A percentile compares a stretch with the other conserved stretches of the same genome.
Evolutionary conservation across 345 rosid genomes (phyloP).

Genomic region (Passiflora organensis): DNA sequence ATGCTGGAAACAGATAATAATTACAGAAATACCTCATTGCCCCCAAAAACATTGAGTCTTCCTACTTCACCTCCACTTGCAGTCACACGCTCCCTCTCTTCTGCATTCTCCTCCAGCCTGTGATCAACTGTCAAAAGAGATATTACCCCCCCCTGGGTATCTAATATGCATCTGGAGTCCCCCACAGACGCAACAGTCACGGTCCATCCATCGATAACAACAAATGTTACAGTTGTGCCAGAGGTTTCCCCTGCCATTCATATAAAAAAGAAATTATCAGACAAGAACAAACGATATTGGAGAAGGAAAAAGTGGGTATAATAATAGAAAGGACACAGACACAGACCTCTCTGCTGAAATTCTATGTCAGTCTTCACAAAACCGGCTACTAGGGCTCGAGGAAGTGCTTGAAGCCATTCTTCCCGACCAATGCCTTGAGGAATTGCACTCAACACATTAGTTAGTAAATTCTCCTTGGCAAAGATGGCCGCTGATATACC

Average conservation of each 20-base stretch:
- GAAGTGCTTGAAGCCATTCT: constrained; percentile 99
- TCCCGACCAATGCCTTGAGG: constrained; percentile 67
- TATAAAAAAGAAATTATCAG: not conserved
- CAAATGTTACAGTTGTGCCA: constrained; percentile 97
- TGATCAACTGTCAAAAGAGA: constrained; percentile 97
- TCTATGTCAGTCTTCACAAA: constrained; percentile 99
- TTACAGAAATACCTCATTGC: constrained; percentile 63
- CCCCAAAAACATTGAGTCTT: constrained; percentile 91
- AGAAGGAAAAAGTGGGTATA: not conserved
- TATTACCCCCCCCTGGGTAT: constrained; percentile 89
- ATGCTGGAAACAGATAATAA: constrained; percentile 6
- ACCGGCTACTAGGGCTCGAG: constrained; percentile 93
- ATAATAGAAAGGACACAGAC: constrained; percentile 6
- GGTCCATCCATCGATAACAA: constrained; percentile 95
- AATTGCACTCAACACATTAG: constrained; percentile 87
- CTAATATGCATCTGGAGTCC: constrained; percentile 97
- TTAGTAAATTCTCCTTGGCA: constrained; percentile 73
- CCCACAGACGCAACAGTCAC: constrained; percentile 99
- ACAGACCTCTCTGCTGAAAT: constrained; percentile 86
- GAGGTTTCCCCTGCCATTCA: constrained; percentile 86
- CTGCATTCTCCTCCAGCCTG: constrained; percentile 93
- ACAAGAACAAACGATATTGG: constrained; percentile 6
- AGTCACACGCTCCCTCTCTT: constrained; percentile 98
- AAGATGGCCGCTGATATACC: constrained; percentile 97
- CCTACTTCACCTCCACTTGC: constrained; percentile 99